A percentile compares a stretch with the other conserved stretches of the same genome.
Conservation (phyloP, 2,329 filamentous ascomycete species). For the Alternaria sp. region DNA sequence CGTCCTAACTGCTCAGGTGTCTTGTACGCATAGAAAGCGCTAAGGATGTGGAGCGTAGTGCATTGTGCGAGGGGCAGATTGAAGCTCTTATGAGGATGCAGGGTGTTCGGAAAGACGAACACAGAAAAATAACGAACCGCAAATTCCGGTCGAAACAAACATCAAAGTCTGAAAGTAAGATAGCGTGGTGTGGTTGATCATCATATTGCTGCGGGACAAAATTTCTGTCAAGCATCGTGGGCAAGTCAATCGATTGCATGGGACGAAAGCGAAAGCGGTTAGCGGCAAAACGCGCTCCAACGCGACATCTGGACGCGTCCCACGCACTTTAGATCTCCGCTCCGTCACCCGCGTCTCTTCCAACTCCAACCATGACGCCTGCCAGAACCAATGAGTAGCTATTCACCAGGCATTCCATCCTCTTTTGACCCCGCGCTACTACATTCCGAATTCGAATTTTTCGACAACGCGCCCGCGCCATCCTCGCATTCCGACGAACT, state of each 20-base stretch:
- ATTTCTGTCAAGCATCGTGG: background rate
- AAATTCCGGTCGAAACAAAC: background rate
- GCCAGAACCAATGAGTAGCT: slow-evolving; percentile 32
- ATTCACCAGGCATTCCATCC: slow-evolving; percentile 48
- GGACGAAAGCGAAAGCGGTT: slow-evolving; percentile 13
- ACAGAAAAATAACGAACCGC: background rate
- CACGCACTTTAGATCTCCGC: background rate
- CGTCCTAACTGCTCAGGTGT: background rate
- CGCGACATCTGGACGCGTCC: slow-evolving; percentile 18
- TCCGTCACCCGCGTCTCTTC: slow-evolving; percentile 3
- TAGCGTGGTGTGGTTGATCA: background rate
- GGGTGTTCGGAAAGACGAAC: background rate
- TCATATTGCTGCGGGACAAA: background rate
- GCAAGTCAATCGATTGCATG: background rate
- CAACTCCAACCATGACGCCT: background rate
- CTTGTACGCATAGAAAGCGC: background rate
- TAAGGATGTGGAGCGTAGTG: background rate
- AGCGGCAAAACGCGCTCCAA: slow-evolving; percentile 22
- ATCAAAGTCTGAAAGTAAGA: background rate
- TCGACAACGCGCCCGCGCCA: slow-evolving; percentile 25
- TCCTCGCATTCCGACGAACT: slow-evolving; percentile 55
- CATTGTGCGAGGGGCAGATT: background rate
- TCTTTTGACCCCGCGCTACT: slow-evolving; percentile 61
- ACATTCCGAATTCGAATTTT: slow-evolving; percentile 52
- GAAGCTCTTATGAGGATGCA: background rate